phyloP scores from a whole-genome alignment of 345 rosid species.

The Raphanus raphanistrum region DNA sequence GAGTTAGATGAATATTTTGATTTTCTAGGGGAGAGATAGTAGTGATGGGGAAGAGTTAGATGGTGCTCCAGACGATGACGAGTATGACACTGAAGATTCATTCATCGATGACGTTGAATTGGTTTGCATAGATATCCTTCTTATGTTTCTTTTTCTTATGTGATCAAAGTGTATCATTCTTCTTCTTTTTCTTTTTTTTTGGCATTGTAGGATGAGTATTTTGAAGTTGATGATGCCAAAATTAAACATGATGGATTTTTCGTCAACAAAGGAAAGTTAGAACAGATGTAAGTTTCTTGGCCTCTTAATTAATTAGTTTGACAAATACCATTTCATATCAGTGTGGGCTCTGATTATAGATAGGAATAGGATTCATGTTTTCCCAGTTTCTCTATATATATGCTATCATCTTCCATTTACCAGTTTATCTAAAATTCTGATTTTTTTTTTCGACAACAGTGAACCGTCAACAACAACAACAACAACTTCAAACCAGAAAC shows the following conservation, averaged over 20 bases:
- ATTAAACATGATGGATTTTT: constrained; percentile 89
- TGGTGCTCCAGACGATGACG: constrained; percentile 86
- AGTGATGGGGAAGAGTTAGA: constrained; percentile 89
- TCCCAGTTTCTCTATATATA: neutral
- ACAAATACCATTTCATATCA: neutral
- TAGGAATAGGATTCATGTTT: neutral
- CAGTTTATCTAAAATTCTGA: constrained; percentile 2
- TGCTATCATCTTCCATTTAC: constrained; percentile 9
- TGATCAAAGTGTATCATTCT: neutral
- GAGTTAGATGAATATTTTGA: too few relatives aligned
- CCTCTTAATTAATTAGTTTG: neutral
- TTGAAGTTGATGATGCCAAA: constrained; percentile 91
- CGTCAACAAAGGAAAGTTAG: constrained; percentile 88
- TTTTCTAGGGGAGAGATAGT: constrained; percentile 76
- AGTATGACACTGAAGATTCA: constrained; percentile 95
- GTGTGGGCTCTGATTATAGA: neutral
- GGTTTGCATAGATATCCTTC: constrained; percentile 42
- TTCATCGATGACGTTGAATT: constrained; percentile 92
- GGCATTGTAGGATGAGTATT: constrained; percentile 86
- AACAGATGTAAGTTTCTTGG: constrained; percentile 64
- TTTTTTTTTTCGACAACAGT: constrained; percentile 44
- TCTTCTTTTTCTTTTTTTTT: constrained; percentile 21
- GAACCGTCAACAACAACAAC: constrained; percentile 50
- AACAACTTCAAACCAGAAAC: constrained; percentile 55
- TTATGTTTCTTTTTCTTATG: neutral